A percentile compares a stretch with the other conserved stretches of the same genome.
Evolutionary conservation across 768 basidiomycete genomes (phyloP).

Genomic region (Crucibulum laeve): DNA sequence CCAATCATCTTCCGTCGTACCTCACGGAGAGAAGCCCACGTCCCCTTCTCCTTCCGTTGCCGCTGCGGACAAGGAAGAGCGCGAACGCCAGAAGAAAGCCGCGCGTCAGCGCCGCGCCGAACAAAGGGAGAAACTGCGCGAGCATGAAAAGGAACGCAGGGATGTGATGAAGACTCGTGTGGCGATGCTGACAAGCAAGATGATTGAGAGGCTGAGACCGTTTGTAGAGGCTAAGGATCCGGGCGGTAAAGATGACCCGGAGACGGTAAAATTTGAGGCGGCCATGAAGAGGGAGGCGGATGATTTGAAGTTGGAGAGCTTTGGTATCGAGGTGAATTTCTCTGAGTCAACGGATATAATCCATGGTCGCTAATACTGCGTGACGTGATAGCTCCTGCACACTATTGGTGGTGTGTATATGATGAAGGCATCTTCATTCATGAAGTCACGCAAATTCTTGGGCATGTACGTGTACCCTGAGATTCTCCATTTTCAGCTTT

Average conservation of each 20-base stretch:
- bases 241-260: constrained; percentile 75
- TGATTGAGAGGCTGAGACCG: constrained; percentile 81
- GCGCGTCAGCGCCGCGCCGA: constrained; percentile 68
- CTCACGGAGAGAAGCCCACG: constrained; percentile 13
- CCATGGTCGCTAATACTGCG: constrained; percentile 2
- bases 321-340: constrained; percentile 93
- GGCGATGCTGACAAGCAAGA: constrained; percentile 67
- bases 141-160: constrained; percentile 76
- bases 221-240: constrained; percentile 89
- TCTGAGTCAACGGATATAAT: too few species aligned
- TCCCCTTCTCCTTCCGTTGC: constrained; percentile 15
- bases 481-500: constrained; percentile 3
- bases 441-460: constrained; percentile 89
- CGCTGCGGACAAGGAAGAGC: constrained; percentile 22
- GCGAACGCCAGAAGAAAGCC: constrained; percentile 37
- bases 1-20: constrained; percentile 8
- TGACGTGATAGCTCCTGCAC: constrained; percentile 61
- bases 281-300: constrained; percentile 83
- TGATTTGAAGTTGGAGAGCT: constrained; percentile 95
- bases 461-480: constrained; percentile 60
- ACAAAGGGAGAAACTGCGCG: constrained; percentile 79
- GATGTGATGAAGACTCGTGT: constrained; percentile 80
- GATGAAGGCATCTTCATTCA: constrained; percentile 85
- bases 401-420: constrained; percentile 91
- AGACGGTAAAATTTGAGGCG: constrained; percentile 74